phyloP scores from a whole-genome alignment of 1,139 yeast genomes.

The Kluyveromyces marxianus region DNA sequence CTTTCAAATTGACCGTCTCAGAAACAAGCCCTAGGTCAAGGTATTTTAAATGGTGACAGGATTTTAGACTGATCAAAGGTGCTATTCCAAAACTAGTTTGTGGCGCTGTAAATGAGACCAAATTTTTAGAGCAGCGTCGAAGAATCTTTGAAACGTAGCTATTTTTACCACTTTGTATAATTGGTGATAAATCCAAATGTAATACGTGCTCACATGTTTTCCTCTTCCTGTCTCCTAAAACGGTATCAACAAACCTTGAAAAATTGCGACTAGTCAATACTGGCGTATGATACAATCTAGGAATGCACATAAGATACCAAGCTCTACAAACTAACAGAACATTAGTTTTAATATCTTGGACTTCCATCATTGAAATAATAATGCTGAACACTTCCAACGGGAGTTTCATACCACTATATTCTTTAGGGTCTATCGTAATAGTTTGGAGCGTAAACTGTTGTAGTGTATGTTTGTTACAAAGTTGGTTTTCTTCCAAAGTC shows the following conservation, averaged over 20 bases:
- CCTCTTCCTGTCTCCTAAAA: conserved; percentile 36
- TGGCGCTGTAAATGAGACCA: conserved; percentile 76
- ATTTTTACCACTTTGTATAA: conserved; percentile 88
- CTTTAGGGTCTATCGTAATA: neutral
- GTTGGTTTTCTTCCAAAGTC: neutral
- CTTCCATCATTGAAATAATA: conserved; percentile 37
- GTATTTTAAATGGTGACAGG: conserved; percentile 55
- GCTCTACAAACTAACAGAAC: conserved; percentile 53
- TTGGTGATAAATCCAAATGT: conserved; percentile 61
- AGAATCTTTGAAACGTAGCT: conserved; percentile 78
- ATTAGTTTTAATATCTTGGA: conserved; percentile 39
- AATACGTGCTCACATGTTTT: conserved; percentile 38
- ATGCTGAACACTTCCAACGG: conserved; percentile 49
- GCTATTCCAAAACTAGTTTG: conserved; percentile 92
- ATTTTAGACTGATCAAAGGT: conserved; percentile 69
- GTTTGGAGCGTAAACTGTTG: neutral
- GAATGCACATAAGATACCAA: conserved; percentile 53
- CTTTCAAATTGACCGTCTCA: conserved; percentile 78
- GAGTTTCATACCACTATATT: conserved; percentile 15
- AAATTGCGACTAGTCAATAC: conserved; percentile 59
- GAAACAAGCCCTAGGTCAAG: conserved; percentile 84
- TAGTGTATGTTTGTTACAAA: neutral
- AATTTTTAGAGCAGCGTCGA: conserved; percentile 58
- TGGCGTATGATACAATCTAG: conserved; percentile 60
- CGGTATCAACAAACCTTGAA: conserved; percentile 60